phyloP scores from a whole-genome alignment of 495 filamentous ascomycete genomes.

The Beverwykella pulmonaria region DNA sequence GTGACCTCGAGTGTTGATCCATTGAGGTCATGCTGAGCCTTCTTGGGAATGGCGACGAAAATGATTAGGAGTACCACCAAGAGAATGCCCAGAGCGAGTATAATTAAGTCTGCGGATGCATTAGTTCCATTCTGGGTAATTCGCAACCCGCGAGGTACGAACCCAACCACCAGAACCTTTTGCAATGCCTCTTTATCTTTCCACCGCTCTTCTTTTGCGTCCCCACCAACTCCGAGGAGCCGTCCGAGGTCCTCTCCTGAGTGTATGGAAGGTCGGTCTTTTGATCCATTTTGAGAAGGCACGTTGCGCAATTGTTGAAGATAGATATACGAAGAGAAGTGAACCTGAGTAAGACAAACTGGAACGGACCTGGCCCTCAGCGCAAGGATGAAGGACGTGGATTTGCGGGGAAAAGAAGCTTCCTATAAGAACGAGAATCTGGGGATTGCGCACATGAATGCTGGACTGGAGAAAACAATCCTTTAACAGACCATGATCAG shows the following conservation, averaged over 20 bases:
- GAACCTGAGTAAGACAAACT: background rate
- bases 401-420: constrained; percentile 16
- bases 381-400: constrained; percentile 7
- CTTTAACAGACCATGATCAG: background rate
- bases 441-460: constrained; percentile 31
- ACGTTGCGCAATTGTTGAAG: background rate
- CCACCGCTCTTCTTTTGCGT: constrained; percentile 33
- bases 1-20: constrained; percentile 63
- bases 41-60: constrained; percentile 71
- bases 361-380: background rate
- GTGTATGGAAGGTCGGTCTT: constrained; percentile 15
- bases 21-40: constrained; percentile 70
- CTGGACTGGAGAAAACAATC: constrained; percentile 2
- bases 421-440: constrained; percentile 12
- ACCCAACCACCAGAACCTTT: constrained; percentile 70
- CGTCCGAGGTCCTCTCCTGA: constrained; percentile 3
- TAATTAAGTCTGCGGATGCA: constrained; percentile 55
- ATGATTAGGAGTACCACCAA: constrained; percentile 68
- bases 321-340: background rate
- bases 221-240: background rate
- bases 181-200: constrained; percentile 52
- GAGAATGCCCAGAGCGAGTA: constrained; percentile 58
- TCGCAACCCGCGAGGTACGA: background rate
- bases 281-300: constrained; percentile 22
- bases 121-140: background rate